phyloP scores from a whole-genome alignment of 2,329 filamentous ascomycete species.

The Aspergillus udagawae region DNA sequence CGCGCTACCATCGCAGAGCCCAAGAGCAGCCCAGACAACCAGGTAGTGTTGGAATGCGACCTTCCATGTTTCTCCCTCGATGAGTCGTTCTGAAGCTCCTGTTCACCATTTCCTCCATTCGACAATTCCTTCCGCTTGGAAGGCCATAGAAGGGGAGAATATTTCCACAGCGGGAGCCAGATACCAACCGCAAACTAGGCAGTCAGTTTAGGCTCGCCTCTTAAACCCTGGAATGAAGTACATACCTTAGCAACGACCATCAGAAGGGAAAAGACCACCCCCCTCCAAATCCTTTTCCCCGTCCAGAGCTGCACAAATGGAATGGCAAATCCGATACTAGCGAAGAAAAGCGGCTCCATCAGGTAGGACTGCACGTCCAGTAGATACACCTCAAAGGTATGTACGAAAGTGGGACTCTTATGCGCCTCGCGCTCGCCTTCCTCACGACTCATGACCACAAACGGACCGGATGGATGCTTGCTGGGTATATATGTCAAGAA shows the following conservation, averaged over 20 bases:
- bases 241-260: conserved; percentile 29
- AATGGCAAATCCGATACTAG: conserved; percentile 31
- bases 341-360: conserved; percentile 31
- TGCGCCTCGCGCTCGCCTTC: conserved; percentile 29
- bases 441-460: conserved; percentile 32
- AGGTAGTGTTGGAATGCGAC: conserved; percentile 4
- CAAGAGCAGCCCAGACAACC: conserved; percentile 22
- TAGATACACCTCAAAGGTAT: conserved; percentile 39
- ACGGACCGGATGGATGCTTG: conserved; percentile 34
- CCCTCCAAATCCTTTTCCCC: conserved; percentile 29
- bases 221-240: neutral
- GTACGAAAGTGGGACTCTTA: conserved; percentile 37
- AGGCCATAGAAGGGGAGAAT: neutral
- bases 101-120: neutral
- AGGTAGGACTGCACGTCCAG: conserved; percentile 31
- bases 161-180: conserved; percentile 24
- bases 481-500: conserved; percentile 37
- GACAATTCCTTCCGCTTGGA: neutral
- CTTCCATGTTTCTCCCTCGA: neutral
- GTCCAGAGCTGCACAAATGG: conserved; percentile 31
- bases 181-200: conserved; percentile 24
- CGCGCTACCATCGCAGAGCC: conserved; percentile 33
- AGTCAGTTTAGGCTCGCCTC: neutral
- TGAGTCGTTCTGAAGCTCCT: neutral
- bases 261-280: conserved; percentile 25